phyloP scores from a whole-genome alignment of 768 basidiomycete species.

The Favolaschia claudopus region DNA sequence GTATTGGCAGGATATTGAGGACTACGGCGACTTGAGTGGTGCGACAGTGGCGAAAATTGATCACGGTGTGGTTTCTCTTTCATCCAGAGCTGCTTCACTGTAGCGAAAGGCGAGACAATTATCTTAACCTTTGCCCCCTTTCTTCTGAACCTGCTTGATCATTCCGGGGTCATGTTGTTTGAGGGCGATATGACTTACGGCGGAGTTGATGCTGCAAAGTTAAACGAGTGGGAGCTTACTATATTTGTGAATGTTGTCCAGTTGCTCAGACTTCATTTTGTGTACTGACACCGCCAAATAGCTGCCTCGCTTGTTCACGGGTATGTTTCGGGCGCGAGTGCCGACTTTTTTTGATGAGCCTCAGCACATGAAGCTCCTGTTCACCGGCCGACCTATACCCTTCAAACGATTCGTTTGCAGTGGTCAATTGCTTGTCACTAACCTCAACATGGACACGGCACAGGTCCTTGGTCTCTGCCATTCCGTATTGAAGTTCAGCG shows the following conservation, averaged over 20 bases:
- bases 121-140: slow-evolving; percentile 7
- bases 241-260: slow-evolving; percentile 6
- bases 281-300: neutral
- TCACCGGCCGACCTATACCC: neutral
- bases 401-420: neutral
- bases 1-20: neutral
- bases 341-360: slow-evolving; percentile 7
- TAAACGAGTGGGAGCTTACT: slow-evolving; percentile 13
- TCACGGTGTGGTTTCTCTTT: neutral
- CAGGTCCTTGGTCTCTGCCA: neutral
- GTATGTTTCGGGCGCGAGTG: slow-evolving; percentile 2
- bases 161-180: slow-evolving; percentile 8
- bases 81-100: slow-evolving; percentile 2
- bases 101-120: neutral
- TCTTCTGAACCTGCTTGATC: slow-evolving; percentile 6
- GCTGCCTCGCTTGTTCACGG: slow-evolving; percentile 1
- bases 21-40: neutral
- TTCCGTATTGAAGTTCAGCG: neutral
- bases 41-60: neutral
- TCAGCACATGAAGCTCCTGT: neutral
- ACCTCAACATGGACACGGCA: slow-evolving; percentile 1
- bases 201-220: neutral
- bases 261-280: neutral
- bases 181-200: slow-evolving; percentile 14
- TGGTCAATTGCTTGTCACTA: neutral